Evolutionary conservation across 1,139 yeast species (phyloP).

Genomic region (Candida albicans): DNA sequence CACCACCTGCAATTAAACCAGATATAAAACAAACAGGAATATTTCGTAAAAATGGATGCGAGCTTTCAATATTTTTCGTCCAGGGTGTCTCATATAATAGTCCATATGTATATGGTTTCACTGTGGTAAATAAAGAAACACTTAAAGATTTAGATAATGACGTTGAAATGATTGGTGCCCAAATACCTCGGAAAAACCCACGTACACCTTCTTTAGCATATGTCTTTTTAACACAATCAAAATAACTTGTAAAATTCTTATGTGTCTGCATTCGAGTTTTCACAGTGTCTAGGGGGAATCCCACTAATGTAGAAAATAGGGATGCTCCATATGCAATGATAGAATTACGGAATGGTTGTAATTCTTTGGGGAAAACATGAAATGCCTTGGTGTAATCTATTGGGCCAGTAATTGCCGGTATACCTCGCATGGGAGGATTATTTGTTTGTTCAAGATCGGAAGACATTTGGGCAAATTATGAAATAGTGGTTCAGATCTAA

Average conservation of each 20-base stretch:
- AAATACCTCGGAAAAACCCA: conserved; percentile 77
- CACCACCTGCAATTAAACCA: conserved; percentile 67
- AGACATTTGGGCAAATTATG: neutral
- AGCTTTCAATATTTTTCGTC: conserved; percentile 11
- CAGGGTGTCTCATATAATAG: conserved; percentile 21
- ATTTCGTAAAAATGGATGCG: conserved; percentile 49
- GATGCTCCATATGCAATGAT: conserved; percentile 67
- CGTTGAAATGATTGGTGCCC: conserved; percentile 69
- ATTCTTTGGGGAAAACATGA: conserved; percentile 48
- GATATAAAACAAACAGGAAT: conserved; percentile 67
- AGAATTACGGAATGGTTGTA: conserved; percentile 59
- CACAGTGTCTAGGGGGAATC: conserved; percentile 81
- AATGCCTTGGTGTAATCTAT: conserved; percentile 39
- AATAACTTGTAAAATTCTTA: conserved; percentile 52
- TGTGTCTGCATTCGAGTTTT: conserved; percentile 87
- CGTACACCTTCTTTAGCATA: conserved; percentile 59
- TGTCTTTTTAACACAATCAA: conserved; percentile 61
- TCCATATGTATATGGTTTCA: conserved; percentile 51
- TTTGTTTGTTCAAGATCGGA: neutral
- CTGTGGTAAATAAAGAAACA: conserved; percentile 62
- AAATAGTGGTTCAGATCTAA: no score
- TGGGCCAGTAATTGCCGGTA: conserved; percentile 48
- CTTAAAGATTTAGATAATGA: conserved; percentile 66
- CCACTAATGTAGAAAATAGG: conserved; percentile 65
- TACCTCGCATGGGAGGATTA: conserved; percentile 13